Evolutionary conservation across 192 early-diverging fungal species (phyloP).

Genomic region (Gamsiella multidivaricata): DNA sequence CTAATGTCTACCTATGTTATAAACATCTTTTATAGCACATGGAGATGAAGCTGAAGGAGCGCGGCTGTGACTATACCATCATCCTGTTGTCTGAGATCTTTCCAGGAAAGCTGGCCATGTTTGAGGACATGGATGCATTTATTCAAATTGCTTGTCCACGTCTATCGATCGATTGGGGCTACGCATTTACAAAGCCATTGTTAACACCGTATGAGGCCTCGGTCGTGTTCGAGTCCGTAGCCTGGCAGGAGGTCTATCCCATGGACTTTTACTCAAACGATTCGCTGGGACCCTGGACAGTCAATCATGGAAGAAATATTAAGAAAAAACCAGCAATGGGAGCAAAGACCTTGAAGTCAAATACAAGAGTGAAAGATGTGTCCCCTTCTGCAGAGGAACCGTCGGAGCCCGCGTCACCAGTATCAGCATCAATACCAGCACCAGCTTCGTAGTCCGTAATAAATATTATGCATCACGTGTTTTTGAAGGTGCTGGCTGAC

Average conservation of each 20-base stretch:
- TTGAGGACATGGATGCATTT: constrained; percentile 87
- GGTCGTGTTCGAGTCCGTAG: constrained; percentile 81
- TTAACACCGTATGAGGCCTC: constrained; percentile 96
- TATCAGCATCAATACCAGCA: not conserved
- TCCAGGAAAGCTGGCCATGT: constrained; percentile 90
- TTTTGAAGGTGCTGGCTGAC: not conserved
- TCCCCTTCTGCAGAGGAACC: not conserved
- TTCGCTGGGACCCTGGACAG: constrained; percentile 92
- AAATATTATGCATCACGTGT: too few species aligned
- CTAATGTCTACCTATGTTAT: not conserved
- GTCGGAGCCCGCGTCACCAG: not conserved
- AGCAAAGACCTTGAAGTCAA: constrained; percentile 1
- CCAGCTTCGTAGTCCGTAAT: too few species aligned
- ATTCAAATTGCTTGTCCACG: constrained; percentile 97
- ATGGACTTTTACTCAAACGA: constrained; percentile 99
- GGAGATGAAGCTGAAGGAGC: constrained; percentile 70
- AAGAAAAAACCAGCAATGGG: constrained; percentile 28
- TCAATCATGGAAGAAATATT: constrained; percentile 79
- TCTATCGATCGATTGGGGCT: constrained; percentile 99
- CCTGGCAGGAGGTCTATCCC: constrained; percentile 91
- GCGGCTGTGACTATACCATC: constrained; percentile 70
- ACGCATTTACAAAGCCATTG: constrained; percentile 91
- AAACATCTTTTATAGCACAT: constrained; percentile 65
- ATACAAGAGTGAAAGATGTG: not conserved
- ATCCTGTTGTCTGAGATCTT: constrained; percentile 96